Evolutionary conservation across 2,329 filamentous ascomycete species (phyloP).

Genomic region (Ilyonectria robusta): DNA sequence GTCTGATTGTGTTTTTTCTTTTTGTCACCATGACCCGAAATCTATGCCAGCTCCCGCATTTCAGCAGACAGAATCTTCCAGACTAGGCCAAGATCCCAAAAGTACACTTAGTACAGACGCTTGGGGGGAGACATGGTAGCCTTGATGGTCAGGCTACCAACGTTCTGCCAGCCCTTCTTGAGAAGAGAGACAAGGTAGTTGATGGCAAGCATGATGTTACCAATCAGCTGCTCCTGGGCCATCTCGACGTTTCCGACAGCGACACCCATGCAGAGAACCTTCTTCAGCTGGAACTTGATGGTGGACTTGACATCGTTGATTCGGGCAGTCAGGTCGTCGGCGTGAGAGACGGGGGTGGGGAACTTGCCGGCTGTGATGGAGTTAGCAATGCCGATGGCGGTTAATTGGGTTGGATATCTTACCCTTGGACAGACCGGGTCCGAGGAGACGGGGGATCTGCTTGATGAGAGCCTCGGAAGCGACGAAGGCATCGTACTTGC

Average conservation of each 20-base stretch:
- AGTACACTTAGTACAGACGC: constrained; percentile 87
- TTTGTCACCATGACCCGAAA: constrained; percentile 32
- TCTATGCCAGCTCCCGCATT: constrained; percentile 38
- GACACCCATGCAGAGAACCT: constrained; percentile 99
- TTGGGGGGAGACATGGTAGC: constrained; percentile 99
- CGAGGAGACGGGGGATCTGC: constrained; percentile 99
- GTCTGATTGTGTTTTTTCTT: constrained; percentile 32
- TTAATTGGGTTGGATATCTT: constrained; percentile 51
- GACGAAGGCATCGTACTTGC: constrained; percentile 99
- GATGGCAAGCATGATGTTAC: constrained; percentile 99
- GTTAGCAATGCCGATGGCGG: constrained; percentile 18
- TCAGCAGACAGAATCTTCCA: constrained; percentile 37
- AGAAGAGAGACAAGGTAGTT: constrained; percentile 99
- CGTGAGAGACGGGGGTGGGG: constrained; percentile 97
- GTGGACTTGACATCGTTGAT: constrained; percentile 99
- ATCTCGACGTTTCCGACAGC: constrained; percentile 99
- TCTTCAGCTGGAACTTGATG: constrained; percentile 99
- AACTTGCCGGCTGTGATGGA: constrained; percentile 91
- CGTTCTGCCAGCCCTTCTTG: constrained; percentile 99
- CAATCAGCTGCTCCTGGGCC: constrained; percentile 94
- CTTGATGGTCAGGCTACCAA: constrained; percentile 99
- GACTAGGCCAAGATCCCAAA: constrained; percentile 42
- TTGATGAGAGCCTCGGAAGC: constrained; percentile 98
- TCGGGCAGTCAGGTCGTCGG: constrained; percentile 93
- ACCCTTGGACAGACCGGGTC: constrained; percentile 98